Evolutionary conservation across 164 flowering plant genomes (phyloP).

Genomic region (Santalum album): DNA sequence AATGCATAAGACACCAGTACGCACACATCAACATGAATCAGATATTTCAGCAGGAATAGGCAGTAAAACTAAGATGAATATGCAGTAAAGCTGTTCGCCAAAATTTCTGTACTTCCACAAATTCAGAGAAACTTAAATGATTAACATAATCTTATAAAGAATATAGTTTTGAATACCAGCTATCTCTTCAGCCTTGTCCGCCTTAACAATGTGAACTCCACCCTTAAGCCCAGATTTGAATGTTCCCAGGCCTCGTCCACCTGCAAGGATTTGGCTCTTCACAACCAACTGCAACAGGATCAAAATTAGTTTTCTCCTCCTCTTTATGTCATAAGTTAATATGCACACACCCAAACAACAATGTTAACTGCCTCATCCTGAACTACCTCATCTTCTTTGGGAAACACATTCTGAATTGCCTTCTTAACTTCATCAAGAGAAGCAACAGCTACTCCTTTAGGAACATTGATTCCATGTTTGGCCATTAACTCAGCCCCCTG

Average conservation of each 20-base stretch:
- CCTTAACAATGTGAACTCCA: slow-evolving; percentile 91
- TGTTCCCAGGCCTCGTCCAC: slow-evolving; percentile 95
- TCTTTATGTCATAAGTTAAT: too few relatives aligned
- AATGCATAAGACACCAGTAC: too few relatives aligned
- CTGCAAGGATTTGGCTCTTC: slow-evolving; percentile 94
- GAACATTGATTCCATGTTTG: slow-evolving; percentile 86
- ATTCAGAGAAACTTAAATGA: background rate
- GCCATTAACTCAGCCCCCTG: slow-evolving; percentile 96
- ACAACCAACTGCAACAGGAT: slow-evolving; percentile 71
- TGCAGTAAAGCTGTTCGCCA: too few relatives aligned
- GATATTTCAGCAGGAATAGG: too few relatives aligned
- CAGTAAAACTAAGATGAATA: too few relatives aligned
- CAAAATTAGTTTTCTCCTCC: slow-evolving; percentile 8
- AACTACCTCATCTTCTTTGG: slow-evolving; percentile 73
- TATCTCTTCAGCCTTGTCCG: slow-evolving; percentile 69
- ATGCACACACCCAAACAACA: too few relatives aligned
- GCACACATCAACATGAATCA: too few relatives aligned
- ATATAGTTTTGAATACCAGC: slow-evolving; percentile 45
- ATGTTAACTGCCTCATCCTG: too few relatives aligned
- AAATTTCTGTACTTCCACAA: too few relatives aligned
- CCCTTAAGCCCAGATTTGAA: slow-evolving; percentile 85
- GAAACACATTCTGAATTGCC: slow-evolving; percentile 52
- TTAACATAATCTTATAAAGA: background rate
- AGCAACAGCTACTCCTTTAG: slow-evolving; percentile 72
- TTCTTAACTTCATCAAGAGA: slow-evolving; percentile 61